Base-by-base conservation (phyloP, 495 filamentous ascomycete species). In the Chlorociboria aeruginascens region DNA sequence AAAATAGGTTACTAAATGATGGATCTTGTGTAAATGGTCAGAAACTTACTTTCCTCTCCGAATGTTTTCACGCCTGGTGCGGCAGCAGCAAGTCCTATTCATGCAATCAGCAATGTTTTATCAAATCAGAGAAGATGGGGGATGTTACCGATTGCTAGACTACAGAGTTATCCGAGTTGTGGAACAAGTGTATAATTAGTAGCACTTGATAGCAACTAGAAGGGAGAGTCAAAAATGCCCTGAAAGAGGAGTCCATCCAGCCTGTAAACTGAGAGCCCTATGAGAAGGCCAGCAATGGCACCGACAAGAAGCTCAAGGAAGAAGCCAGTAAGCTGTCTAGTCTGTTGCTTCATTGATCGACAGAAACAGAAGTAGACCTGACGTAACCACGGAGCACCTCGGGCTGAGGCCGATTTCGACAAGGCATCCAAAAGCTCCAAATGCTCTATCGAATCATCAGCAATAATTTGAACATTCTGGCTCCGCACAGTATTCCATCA, bases 301-400 rank as follows among this genome's bases (percentile, higher is more conserved):
- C 68, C 69, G 25, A 73, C 62, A 25, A 61, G 64, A 44, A 79
- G 69, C 54, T 79, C 75, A 51, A 73, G 69, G 56, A 62, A 70
- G 53, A 77, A 69, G 6, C 62, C 55, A 3, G 66, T 60, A 33
- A 57, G 62, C 25, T 64, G 60, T 49, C 73, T 69, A 60, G 71
- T 69, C 55, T 79, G 77, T 58, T 81, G 77, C 2, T 70, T 64
- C 29, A 76, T 61, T 11, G 68, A 61, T 8, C 76, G 70, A 3
- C 40, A 40, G 32, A 75, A 60, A 49, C 69, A 73, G 32, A 73
- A 65, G 57, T 61, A 70, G 4, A 63, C 54, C 59, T 81, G 76
- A 14, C 61, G 59, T 40, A 55, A 52, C 52, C 65, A 69, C 0
- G 68, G 66, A 3, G 72, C 73, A 17, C 72, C 71, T 7, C 74